These are phyloP conservation scores for Withania somnifera DNA, from an alignment of 305 asterid species.

Conservation along the genomic window DNA sequence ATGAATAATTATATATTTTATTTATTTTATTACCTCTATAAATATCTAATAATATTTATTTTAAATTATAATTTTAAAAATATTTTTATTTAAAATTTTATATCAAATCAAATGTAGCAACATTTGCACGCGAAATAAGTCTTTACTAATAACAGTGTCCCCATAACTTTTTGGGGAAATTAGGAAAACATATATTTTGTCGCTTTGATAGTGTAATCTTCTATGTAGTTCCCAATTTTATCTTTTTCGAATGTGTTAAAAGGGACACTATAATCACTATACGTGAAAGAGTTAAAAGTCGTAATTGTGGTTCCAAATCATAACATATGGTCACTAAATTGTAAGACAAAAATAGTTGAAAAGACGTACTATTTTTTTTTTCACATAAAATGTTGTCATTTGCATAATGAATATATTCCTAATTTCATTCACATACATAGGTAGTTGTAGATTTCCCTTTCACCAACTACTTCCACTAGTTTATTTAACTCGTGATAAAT, in stretches of 20 bases:
- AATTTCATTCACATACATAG: neutral
- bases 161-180: neutral
- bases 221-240: neutral
- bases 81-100: too few species aligned
- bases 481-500: neutral
- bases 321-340: neutral
- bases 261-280: neutral
- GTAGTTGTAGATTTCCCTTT: neutral
- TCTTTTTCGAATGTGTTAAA: neutral
- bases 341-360: neutral
- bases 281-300: too few species aligned
- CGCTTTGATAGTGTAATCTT: neutral
- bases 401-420: neutral
- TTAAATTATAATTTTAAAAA: too few species aligned
- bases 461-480: neutral
- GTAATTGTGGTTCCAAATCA: neutral
- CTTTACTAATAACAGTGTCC: neutral
- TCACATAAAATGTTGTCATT: neutral
- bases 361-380: too few species aligned
- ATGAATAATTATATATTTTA: too few species aligned
- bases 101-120: too few species aligned
- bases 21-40: too few species aligned
- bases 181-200: neutral
- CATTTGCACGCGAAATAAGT: too few species aligned
- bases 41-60: too few species aligned